phyloP scores from a whole-genome alignment of 106 monocot genomes.

The Allium cepa region DNA sequence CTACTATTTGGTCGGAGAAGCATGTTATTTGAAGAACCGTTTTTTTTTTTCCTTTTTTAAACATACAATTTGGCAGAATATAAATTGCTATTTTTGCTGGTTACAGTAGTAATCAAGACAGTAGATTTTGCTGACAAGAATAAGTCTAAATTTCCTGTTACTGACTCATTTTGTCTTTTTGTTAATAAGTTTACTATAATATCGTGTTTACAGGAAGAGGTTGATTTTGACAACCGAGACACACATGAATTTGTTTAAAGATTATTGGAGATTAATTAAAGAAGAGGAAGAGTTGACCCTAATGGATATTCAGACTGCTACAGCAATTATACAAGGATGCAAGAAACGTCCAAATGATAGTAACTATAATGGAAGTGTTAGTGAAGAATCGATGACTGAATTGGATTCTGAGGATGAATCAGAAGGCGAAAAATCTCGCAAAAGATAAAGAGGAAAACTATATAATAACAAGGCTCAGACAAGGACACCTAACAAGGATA shows the following conservation, averaged over 20 bases:
- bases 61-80: not conserved
- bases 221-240: slow-evolving; percentile 55
- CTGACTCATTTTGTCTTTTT: slow-evolving; percentile 4
- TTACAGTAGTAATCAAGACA: not conserved
- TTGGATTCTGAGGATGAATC: slow-evolving; percentile 19
- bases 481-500: slow-evolving; percentile 37
- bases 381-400: slow-evolving; percentile 5
- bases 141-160: not conserved
- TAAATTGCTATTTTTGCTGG: not conserved
- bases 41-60: not conserved
- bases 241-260: slow-evolving; percentile 59
- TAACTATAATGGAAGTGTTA: slow-evolving; percentile 13
- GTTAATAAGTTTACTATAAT: no score
- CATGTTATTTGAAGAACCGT: not conserved
- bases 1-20: not conserved
- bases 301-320: slow-evolving; percentile 40
- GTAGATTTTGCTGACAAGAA: not conserved
- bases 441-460: slow-evolving; percentile 11
- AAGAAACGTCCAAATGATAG: slow-evolving; percentile 13
- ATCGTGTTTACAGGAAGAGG: slow-evolving; percentile 36
- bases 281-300: slow-evolving; percentile 47
- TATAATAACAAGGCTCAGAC: slow-evolving; percentile 8
- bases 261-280: slow-evolving; percentile 79
- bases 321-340: slow-evolving; percentile 30
- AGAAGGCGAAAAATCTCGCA: slow-evolving; percentile 18